Percentiles rank a stretch among this genome's conserved stretches.
Evolutionary conservation across 1,284 basidiomycete genomes (phyloP).

Genomic region (Schizopora paradoxa): DNA sequence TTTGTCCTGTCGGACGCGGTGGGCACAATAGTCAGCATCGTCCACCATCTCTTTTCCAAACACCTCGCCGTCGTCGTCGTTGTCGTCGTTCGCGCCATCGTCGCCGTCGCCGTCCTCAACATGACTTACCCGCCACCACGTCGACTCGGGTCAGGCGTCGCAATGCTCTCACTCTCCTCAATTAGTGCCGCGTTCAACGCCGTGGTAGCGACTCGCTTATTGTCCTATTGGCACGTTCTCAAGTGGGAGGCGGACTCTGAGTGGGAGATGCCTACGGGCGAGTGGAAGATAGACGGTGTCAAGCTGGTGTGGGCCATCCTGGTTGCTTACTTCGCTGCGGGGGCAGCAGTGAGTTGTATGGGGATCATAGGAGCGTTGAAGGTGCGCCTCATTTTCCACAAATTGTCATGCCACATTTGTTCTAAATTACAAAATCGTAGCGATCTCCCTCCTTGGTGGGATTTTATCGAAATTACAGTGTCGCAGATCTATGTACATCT

Average conservation of each 20-base stretch:
- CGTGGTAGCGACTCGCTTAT: conserved; percentile 48
- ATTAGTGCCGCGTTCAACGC: conserved; percentile 52
- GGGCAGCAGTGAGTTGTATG: conserved; percentile 52
- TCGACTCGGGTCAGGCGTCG: conserved; percentile 34
- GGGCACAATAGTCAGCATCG: no score
- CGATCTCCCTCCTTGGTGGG: conserved; percentile 49
- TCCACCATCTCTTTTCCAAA: no score
- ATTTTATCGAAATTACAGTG: conserved; percentile 66
- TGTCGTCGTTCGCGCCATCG: neutral
- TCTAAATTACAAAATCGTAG: conserved; percentile 29
- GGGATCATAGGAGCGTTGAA: conserved; percentile 65
- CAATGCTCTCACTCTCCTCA: conserved; percentile 50
- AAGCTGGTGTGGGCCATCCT: conserved; percentile 62
- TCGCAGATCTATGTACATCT: conserved; percentile 67
- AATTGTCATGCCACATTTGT: neutral
- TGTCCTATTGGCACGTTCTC: conserved; percentile 53
- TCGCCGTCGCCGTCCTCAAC: neutral
- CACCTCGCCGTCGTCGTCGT: no score
- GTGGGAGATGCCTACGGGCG: conserved; percentile 60
- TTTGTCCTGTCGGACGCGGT: no score
- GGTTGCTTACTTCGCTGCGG: conserved; percentile 58
- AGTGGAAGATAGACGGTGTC: conserved; percentile 54
- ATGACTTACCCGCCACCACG: neutral
- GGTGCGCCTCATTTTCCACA: conserved; percentile 33
- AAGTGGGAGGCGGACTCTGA: conserved; percentile 66